These are phyloP conservation scores for Tetracladium setigerum DNA, from an alignment of 495 filamentous ascomycete species.

Conservation along the genomic window DNA sequence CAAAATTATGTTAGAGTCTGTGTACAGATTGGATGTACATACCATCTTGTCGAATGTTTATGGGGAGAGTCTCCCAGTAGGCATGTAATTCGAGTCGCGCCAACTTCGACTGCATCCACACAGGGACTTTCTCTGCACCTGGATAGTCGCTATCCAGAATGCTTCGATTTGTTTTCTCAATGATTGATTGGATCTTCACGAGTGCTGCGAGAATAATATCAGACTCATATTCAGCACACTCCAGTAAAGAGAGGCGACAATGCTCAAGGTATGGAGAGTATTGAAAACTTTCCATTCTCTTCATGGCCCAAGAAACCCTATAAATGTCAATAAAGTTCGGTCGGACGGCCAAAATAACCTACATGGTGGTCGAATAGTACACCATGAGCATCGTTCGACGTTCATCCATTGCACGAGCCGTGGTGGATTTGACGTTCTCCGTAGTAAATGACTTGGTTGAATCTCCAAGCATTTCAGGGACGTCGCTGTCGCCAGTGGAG, in stretches of 20 bases:
- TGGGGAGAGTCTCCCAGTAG: constrained; percentile 2
- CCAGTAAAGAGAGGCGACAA: not conserved
- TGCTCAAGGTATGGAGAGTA: constrained; percentile 8
- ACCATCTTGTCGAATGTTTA: constrained; percentile 9
- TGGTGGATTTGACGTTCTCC: not conserved
- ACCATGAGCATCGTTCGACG: constrained; percentile 9
- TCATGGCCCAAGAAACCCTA: not conserved
- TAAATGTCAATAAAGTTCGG: not conserved
- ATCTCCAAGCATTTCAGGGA: constrained; percentile 3
- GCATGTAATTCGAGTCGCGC: constrained; percentile 3
- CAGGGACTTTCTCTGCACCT: constrained; percentile 3
- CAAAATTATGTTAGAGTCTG: not conserved
- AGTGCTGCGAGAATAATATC: constrained; percentile 6
- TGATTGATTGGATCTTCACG: not conserved
- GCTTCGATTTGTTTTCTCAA: not conserved
- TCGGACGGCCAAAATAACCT: not conserved
- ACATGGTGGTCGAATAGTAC: constrained; percentile 11
- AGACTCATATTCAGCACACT: constrained; percentile 1
- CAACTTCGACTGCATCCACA: constrained; percentile 13
- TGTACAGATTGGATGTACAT: not conserved
- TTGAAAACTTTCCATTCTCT: constrained; percentile 5
- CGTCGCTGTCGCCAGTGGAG: constrained; percentile 4
- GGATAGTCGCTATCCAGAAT: not conserved
- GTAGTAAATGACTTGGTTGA: not conserved
- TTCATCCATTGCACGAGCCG: constrained; percentile 3